These are phyloP conservation scores for Syzygium grande DNA, from an alignment of 345 rosid genomes.

Conservation along the genomic window DNA sequence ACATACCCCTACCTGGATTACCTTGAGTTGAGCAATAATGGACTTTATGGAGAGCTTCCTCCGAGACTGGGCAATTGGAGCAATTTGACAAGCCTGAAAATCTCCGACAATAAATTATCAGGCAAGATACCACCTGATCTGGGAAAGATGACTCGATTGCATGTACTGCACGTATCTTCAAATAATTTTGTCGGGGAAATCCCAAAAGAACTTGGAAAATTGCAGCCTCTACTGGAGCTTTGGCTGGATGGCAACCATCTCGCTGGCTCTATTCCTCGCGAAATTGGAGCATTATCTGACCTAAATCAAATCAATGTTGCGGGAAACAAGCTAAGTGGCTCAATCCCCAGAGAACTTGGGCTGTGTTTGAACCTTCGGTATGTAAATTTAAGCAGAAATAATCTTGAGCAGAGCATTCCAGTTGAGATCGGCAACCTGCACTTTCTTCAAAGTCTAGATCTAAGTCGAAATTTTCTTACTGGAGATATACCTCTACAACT, in stretches of 20 bases:
- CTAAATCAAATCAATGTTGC: background rate
- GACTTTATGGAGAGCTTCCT: background rate
- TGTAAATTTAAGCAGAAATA: background rate
- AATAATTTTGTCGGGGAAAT: background rate
- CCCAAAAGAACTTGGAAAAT: background rate
- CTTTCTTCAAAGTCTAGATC: background rate
- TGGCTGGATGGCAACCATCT: background rate
- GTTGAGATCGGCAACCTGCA: background rate
- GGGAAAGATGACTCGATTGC: background rate
- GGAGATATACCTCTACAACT: background rate
- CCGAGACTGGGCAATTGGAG: background rate
- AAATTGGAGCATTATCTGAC: background rate
- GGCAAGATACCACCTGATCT: conserved; percentile 7
- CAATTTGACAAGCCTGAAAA: background rate
- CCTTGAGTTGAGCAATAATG: conserved; percentile 1
- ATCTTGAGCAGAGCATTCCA: background rate
- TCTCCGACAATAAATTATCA: conserved; percentile 1
- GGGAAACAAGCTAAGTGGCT: background rate
- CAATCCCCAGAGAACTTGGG: background rate
- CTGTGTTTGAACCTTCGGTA: background rate
- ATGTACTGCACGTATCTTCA: background rate
- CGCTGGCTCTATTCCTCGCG: background rate
- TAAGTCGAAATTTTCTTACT: background rate
- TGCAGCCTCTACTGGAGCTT: background rate
- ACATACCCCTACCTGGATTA: background rate